A percentile compares a stretch with the other conserved stretches of the same genome.
Evolutionary conservation across 179 eudicot species (phyloP).

Genomic region (Monotropa hypopitys): DNA sequence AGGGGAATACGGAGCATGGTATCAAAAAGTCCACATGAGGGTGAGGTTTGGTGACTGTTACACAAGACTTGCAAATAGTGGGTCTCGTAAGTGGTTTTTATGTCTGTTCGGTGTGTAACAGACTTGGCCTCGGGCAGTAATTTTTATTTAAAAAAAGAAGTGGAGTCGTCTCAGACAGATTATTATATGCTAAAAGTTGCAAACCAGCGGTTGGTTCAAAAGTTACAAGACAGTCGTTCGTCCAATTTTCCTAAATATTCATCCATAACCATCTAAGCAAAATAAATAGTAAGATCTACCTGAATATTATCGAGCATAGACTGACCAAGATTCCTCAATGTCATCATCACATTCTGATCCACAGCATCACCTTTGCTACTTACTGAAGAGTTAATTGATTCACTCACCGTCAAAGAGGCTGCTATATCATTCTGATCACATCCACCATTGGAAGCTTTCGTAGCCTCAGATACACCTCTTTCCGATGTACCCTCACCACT

Average conservation of each 20-base stretch:
- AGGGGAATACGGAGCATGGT: no score
- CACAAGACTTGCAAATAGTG: neutral
- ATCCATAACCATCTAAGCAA: neutral
- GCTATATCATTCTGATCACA: slow-evolving; percentile 16
- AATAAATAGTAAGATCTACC: slow-evolving; percentile 33
- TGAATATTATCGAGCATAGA: slow-evolving; percentile 89
- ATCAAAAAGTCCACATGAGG: neutral
- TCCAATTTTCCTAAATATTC: neutral
- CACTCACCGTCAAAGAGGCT: slow-evolving; percentile 20
- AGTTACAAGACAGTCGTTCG: neutral
- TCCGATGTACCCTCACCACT: slow-evolving; percentile 45
- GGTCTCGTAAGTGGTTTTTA: neutral
- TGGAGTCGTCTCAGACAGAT: neutral
- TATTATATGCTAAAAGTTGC: neutral
- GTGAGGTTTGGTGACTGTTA: neutral
- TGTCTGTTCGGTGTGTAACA: neutral
- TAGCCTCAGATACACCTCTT: slow-evolving; percentile 28
- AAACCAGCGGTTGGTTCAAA: neutral
- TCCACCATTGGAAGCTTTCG: slow-evolving; percentile 21
- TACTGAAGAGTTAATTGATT: slow-evolving; percentile 11
- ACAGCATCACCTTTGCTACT: slow-evolving; percentile 38
- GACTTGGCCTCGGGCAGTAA: neutral
- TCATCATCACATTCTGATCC: slow-evolving; percentile 50
- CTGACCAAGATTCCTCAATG: slow-evolving; percentile 67
- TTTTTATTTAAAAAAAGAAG: neutral